A percentile compares a stretch with the other conserved stretches of the same genome.
These are phyloP conservation scores for Trichoderma sp. DNA, from an alignment of 2,329 filamentous ascomycete species.

Conservation along the genomic window DNA sequence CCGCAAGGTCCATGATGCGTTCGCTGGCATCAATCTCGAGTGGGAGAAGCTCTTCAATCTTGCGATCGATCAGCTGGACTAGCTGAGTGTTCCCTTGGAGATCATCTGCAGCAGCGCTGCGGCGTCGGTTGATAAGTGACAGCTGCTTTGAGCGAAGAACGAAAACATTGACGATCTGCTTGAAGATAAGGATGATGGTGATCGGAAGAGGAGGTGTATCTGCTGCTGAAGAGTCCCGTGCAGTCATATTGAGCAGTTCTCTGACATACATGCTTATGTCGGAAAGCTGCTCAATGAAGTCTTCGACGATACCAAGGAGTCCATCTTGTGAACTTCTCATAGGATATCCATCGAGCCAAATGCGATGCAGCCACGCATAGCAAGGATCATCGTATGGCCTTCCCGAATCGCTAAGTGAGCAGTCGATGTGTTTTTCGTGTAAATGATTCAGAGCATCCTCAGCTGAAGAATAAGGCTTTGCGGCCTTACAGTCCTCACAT, in stretches of 20 bases:
- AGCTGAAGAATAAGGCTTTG: background rate
- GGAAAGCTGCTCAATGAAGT: background rate
- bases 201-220: background rate
- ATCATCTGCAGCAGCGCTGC: background rate
- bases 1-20: background rate
- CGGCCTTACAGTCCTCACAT: slow-evolving; percentile 5
- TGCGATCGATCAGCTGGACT: background rate
- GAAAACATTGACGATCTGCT: background rate
- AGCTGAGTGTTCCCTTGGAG: background rate
- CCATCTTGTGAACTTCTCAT: background rate
- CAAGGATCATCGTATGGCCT: slow-evolving; percentile 24
- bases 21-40: background rate
- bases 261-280: background rate
- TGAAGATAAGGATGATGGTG: background rate
- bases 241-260: slow-evolving; percentile 5
- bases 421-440: slow-evolving; percentile 13
- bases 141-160: slow-evolving; percentile 1
- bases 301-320: background rate
- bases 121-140: background rate
- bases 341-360: background rate
- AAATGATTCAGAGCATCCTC: slow-evolving; percentile 4
- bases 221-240: background rate
- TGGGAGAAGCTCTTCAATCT: background rate
- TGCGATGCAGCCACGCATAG: slow-evolving; percentile 21
- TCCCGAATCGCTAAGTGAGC: background rate